Percentiles rank a stretch among this genome's conserved stretches.
These are phyloP conservation scores for Cryptosporidium ryanae DNA, from an alignment of 169 alveolate genomes.

Conservation along the genomic window DNA sequence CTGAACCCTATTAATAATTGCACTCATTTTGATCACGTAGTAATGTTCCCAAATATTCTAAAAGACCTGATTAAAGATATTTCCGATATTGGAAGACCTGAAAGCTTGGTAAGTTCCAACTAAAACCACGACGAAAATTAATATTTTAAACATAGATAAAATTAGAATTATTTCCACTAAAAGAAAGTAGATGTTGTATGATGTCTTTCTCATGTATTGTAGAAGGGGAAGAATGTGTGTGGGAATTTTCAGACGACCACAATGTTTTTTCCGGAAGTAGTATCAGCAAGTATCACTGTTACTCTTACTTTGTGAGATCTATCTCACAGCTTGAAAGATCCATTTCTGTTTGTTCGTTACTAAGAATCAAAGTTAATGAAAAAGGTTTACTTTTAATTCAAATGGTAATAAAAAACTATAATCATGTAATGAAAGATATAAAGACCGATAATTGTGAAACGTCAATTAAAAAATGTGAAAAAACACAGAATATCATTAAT, in stretches of 20 bases:
- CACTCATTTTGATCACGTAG: conserved; percentile 23
- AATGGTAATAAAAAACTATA: conserved; percentile 53
- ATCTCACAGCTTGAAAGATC: conserved; percentile 52
- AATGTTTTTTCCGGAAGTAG: conserved; percentile 36
- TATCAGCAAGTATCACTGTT: conserved; percentile 4
- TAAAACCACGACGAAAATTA: too few species aligned
- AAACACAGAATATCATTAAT: background rate
- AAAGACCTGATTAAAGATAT: conserved; percentile 63
- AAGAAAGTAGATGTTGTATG: background rate
- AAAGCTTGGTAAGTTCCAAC: conserved; percentile 49
- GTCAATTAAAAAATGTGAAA: background rate
- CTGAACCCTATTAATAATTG: background rate
- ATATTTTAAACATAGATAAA: conserved; percentile 12
- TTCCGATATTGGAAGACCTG: conserved; percentile 53
- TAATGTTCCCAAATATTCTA: conserved; percentile 43
- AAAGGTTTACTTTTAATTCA: conserved; percentile 36
- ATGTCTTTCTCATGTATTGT: conserved; percentile 59
- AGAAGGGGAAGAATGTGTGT: conserved; percentile 68
- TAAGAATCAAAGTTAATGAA: conserved; percentile 15
- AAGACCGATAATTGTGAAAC: background rate
- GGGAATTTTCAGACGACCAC: conserved; percentile 72
- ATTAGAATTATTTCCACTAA: conserved; percentile 21
- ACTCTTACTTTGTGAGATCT: conserved; percentile 28
- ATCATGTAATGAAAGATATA: background rate
- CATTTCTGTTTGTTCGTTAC: conserved; percentile 32